Base-by-base conservation (phyloP, 139 green algal genomes). In the Pseudopediastrum boryanum region DNA sequence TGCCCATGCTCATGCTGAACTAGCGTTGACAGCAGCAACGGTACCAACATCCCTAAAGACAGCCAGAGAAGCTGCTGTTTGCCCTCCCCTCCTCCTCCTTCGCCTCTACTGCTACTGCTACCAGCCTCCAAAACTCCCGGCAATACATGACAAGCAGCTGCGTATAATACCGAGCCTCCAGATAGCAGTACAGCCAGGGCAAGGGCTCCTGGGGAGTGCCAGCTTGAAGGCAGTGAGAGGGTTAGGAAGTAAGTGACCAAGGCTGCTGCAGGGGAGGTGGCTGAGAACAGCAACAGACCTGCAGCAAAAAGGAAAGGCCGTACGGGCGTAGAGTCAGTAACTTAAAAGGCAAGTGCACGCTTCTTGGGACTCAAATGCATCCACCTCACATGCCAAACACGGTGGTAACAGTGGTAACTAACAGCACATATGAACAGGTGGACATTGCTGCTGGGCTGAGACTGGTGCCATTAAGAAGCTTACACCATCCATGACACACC, bases 221-320 rank as follows among this genome's bases (percentile, higher is more conserved):
- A 9, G 19, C 12, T 35, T 19, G 71, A 41, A 25, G 69, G 21
- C 8, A 43, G 36, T 43, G 71, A 56, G 41, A 78, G 39, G n/a
- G 64, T n/a, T 4, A 36, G 6, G 2, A 46, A 70, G 23, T n/a
- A n/a, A n/a, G 52, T 70, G 4, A 78, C 54, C 4, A 78, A 16
- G 13, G 71, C 71, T 23, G 71, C 71, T 44, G 27, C 38, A n/a
- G 71, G 71, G 1, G 71, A 78, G 5, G 54, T 41, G 5, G 29
- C n/a, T 12, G 52, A 23, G 13, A 78, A 78, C 38, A 69, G 52
- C 54, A 78, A 56, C 12, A 78, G 31, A 23, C 71, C 71, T 78
- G 69, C 69, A 75, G 8, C 33, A n/a, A 38, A n/a, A 25, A 64
- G 54, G 16, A n/a, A 25, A 12, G 31, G 54, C 21, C 8, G 54